Evolutionary conservation across 2,329 filamentous ascomycete species (phyloP).

Genomic region (Ascochyta fabae): DNA sequence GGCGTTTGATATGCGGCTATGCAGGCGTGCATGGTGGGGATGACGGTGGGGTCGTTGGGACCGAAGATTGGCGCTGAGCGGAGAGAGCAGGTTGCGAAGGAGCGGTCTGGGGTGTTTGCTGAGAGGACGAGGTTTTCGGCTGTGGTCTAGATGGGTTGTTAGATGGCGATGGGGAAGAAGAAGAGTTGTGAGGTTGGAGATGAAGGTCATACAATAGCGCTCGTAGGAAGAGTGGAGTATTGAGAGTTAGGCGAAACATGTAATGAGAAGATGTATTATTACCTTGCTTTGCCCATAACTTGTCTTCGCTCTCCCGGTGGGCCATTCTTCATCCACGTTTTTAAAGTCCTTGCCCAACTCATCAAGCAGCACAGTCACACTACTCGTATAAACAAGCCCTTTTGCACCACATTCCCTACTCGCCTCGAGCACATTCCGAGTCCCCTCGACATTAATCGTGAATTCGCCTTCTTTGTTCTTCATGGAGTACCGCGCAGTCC

Average conservation of each 20-base stretch:
- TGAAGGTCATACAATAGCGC: not conserved
- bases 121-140: slow-evolving; percentile 82
- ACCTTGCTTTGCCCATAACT: slow-evolving; percentile 92
- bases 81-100: slow-evolving; percentile 77
- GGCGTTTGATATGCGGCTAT: slow-evolving; percentile 72
- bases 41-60: slow-evolving; percentile 80
- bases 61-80: slow-evolving; percentile 91
- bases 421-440: slow-evolving; percentile 76
- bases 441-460: slow-evolving; percentile 89
- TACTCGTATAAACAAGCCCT: slow-evolving; percentile 89
- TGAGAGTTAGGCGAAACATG: not conserved
- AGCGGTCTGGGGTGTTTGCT: slow-evolving; percentile 65
- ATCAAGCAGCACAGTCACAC: slow-evolving; percentile 85
- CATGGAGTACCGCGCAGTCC: slow-evolving; percentile 49
- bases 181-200: not conserved
- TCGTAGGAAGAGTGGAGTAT: not conserved
- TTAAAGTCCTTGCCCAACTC: slow-evolving; percentile 74
- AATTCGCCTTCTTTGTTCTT: slow-evolving; percentile 63
- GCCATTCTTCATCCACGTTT: slow-evolving; percentile 86
- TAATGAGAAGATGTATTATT: slow-evolving; percentile 40
- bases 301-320: slow-evolving; percentile 72
- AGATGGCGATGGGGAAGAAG: not conserved
- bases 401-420: slow-evolving; percentile 73
- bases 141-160: slow-evolving; percentile 60
- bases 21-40: slow-evolving; percentile 75